Percentiles rank a stretch among this genome's conserved stretches.
phyloP scores from a whole-genome alignment of 768 basidiomycete species.

The Phaffia australis region DNA sequence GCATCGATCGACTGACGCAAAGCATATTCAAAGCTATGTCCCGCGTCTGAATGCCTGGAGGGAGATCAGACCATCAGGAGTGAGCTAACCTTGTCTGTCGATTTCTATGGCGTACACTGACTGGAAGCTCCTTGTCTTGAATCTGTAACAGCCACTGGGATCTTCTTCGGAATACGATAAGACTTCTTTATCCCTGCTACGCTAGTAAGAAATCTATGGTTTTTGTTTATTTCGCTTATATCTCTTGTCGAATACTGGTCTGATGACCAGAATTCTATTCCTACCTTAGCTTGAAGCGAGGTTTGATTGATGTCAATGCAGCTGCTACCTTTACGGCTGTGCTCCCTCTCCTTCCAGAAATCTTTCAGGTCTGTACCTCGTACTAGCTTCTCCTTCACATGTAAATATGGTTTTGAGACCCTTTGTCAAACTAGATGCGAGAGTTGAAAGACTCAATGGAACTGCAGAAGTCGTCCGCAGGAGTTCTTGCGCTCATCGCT shows the following conservation, averaged over 20 bases:
- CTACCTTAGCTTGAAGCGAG: constrained; percentile 27
- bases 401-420: constrained; percentile 46
- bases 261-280: neutral
- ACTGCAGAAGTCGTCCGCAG: constrained; percentile 66
- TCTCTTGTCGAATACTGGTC: constrained; percentile 46
- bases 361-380: constrained; percentile 12
- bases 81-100: neutral
- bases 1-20: constrained; percentile 33
- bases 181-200: constrained; percentile 56
- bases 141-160: constrained; percentile 38
- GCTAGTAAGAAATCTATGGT: neutral
- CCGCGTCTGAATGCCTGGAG: constrained; percentile 57
- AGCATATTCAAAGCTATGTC: constrained; percentile 50
- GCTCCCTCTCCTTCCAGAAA: constrained; percentile 60
- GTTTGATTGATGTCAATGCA: constrained; percentile 63
- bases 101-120: neutral
- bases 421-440: constrained; percentile 73
- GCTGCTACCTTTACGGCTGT: constrained; percentile 66
- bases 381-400: constrained; percentile 2
- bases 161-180: constrained; percentile 84
- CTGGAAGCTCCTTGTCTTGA: neutral
- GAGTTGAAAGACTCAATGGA: constrained; percentile 74
- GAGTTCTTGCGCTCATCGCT: constrained; percentile 69
- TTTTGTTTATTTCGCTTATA: neutral
- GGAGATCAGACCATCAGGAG: constrained; percentile 54